Evolutionary conservation across 192 early-diverging fungal genomes (phyloP).

Genomic region (Entomortierella chlamydospora): DNA sequence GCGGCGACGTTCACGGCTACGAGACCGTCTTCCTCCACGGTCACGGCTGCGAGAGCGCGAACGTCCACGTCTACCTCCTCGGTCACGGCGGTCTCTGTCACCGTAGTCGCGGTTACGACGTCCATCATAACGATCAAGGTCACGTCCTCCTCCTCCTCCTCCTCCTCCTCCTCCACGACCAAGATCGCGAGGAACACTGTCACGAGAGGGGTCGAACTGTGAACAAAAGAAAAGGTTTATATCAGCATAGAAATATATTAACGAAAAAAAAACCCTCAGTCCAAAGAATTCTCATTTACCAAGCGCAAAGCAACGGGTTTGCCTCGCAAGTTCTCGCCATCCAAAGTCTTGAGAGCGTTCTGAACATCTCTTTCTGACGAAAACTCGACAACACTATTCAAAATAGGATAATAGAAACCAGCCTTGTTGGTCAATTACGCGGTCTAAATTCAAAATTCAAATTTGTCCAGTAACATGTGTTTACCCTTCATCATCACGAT

Average conservation of each 20-base stretch:
- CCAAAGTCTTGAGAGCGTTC: conserved; percentile 84
- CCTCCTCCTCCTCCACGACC: conserved; percentile 25
- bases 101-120: conserved; percentile 43
- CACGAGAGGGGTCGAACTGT: conserved; percentile 31
- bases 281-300: conserved; percentile 53
- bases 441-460: too few relatives aligned
- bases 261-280: too few relatives aligned
- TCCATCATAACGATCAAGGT: conserved; percentile 16
- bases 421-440: too few relatives aligned
- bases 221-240: not conserved
- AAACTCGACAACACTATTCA: conserved; percentile 89
- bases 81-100: conserved; percentile 61
- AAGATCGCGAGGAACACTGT: conserved; percentile 40
- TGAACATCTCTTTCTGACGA: conserved; percentile 77
- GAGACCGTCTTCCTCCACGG: conserved; percentile 17
- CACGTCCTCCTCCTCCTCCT: conserved; percentile 9
- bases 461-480: too few relatives aligned
- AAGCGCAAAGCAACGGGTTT: conserved; percentile 71
- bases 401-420: too few relatives aligned
- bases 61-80: conserved; percentile 11
- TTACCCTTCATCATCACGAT: conserved; percentile 84
- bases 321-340: conserved; percentile 78
- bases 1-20: conserved; percentile 28
- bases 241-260: too few relatives aligned
- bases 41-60: conserved; percentile 64